Evolutionary conservation across 2,329 filamentous ascomycete genomes (phyloP).

Genomic region (Aureobasidium sp.): DNA sequence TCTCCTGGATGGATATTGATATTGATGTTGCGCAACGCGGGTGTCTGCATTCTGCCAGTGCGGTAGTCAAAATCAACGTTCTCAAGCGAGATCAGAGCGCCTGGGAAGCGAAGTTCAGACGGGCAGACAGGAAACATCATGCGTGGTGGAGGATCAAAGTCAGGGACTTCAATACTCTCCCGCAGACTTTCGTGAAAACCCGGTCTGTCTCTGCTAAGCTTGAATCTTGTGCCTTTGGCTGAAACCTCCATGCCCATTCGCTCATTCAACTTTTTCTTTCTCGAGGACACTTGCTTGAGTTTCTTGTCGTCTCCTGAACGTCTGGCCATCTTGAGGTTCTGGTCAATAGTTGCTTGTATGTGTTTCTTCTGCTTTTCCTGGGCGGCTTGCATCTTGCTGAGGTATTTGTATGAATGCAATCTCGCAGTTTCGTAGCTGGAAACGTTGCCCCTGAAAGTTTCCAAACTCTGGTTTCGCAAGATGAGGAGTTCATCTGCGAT

Average conservation of each 20-base stretch:
- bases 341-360: constrained; percentile 67
- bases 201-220: constrained; percentile 63
- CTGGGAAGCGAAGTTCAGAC: background rate
- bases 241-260: constrained; percentile 68
- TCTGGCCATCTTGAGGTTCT: constrained; percentile 66
- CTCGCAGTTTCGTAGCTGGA: constrained; percentile 61
- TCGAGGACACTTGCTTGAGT: constrained; percentile 72
- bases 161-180: constrained; percentile 62
- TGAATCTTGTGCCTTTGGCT: constrained; percentile 65
- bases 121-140: constrained; percentile 41
- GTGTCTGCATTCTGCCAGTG: constrained; percentile 22
- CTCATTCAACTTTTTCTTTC: constrained; percentile 78
- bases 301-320: constrained; percentile 77
- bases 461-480: constrained; percentile 60
- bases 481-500: constrained; percentile 70
- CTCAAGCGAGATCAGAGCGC: constrained; percentile 61
- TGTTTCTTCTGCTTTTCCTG: constrained; percentile 74
- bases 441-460: constrained; percentile 67
- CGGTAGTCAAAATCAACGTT: constrained; percentile 57
- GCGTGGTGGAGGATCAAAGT: constrained; percentile 47
- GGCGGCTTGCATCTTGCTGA: constrained; percentile 69
- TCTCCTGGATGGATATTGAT: constrained; percentile 66
- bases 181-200: constrained; percentile 53
- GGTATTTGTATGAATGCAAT: constrained; percentile 46
- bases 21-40: constrained; percentile 53